Evolutionary conservation across 2,329 filamentous ascomycete genomes (phyloP).

Genomic region (Nemania serpens): DNA sequence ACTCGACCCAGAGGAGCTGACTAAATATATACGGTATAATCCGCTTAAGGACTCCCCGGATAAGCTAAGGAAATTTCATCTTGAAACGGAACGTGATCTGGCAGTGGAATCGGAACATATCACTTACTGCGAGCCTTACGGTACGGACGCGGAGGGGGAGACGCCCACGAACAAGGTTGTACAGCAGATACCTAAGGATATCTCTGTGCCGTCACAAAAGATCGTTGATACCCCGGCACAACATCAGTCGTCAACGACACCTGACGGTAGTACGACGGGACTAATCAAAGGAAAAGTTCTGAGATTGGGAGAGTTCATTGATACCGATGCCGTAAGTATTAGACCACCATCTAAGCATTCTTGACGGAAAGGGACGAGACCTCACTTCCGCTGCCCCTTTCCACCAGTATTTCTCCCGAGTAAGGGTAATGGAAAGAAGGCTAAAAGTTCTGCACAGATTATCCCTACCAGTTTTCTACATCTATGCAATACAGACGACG

Average conservation of each 20-base stretch:
- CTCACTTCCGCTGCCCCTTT: not conserved
- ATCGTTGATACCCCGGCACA: not conserved
- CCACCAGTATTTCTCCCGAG: not conserved
- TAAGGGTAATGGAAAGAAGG: not conserved
- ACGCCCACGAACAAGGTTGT: not conserved
- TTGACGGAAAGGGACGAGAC: not conserved
- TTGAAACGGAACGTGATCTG: conserved; percentile 7
- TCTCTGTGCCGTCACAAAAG: not conserved
- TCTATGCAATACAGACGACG: conserved; percentile 14
- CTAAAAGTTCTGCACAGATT: conserved; percentile 2
- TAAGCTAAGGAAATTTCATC: conserved; percentile 8
- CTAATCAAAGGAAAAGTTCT: conserved; percentile 45
- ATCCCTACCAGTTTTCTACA: conserved; percentile 13
- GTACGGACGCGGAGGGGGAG: not conserved
- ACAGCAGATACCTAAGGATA: not conserved
- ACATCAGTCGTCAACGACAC: not conserved
- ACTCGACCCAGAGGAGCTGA: conserved; percentile 33
- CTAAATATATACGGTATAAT: conserved; percentile 27
- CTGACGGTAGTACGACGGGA: not conserved
- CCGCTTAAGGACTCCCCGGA: conserved; percentile 4
- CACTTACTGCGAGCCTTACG: conserved; percentile 7
- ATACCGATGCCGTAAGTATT: conserved; percentile 46
- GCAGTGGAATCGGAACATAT: not conserved
- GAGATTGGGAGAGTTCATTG: conserved; percentile 50
- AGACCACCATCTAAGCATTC: conserved; percentile 19